Percentiles rank a stretch among this genome's conserved stretches.
phyloP scores from a whole-genome alignment of 2,329 filamentous ascomycete species.

The Cryphonectria nitschkei region DNA sequence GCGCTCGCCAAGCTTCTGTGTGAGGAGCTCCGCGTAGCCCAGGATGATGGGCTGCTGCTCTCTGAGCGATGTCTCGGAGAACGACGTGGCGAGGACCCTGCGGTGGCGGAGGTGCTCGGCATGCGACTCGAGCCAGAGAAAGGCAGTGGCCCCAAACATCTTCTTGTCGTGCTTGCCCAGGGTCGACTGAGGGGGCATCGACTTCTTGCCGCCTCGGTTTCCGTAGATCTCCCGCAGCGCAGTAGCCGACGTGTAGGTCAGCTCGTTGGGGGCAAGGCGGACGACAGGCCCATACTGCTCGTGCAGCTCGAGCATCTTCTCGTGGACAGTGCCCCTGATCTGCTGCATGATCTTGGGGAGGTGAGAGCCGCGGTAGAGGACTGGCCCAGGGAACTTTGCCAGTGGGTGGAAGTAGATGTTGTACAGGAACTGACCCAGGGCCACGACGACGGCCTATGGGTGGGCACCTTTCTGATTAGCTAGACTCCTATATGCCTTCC shows the following conservation, averaged over 20 bases:
- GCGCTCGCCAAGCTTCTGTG: conserved; percentile 30
- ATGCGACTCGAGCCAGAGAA: conserved; percentile 28
- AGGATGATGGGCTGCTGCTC: conserved; percentile 34
- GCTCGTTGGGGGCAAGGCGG: conserved; percentile 28
- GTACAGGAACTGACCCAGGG: conserved; percentile 24
- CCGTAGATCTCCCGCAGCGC: conserved; percentile 28
- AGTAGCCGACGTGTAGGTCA: conserved; percentile 26
- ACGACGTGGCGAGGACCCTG: conserved; percentile 33
- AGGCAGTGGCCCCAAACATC: conserved; percentile 30
- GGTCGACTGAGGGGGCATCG: conserved; percentile 27
- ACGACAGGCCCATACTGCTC: conserved; percentile 28
- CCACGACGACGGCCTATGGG: conserved; percentile 5
- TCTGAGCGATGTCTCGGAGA: conserved; percentile 35
- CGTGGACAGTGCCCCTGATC: conserved; percentile 25
- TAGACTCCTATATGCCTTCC: not conserved
- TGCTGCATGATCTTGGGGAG: conserved; percentile 29
- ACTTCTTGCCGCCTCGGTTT: conserved; percentile 22
- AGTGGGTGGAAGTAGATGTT: conserved; percentile 29
- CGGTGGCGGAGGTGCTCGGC: conserved; percentile 32
- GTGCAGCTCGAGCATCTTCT: conserved; percentile 27
- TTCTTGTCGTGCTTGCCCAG: conserved; percentile 28
- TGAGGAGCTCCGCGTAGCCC: conserved; percentile 30
- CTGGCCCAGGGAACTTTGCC: conserved; percentile 24
- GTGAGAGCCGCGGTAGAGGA: conserved; percentile 27
- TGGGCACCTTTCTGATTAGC: not conserved